Percentiles rank a stretch among this genome's conserved stretches.
These are phyloP conservation scores for Malania oleifera DNA, from an alignment of 164 flowering plant species.

Conservation along the genomic window DNA sequence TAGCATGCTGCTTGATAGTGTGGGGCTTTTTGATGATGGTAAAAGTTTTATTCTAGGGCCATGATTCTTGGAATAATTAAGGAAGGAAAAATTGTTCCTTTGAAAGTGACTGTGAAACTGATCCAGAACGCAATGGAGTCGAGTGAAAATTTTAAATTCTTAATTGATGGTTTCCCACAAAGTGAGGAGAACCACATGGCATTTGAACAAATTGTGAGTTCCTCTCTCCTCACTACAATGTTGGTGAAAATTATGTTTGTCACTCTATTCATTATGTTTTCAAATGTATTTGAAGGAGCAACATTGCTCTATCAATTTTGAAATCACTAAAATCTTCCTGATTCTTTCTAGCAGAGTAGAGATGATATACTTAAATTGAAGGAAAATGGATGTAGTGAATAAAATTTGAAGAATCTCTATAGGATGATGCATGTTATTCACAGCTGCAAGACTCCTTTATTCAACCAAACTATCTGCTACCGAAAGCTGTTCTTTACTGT, in stretches of 20 bases:
- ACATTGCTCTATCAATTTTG: no score
- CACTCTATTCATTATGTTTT: neutral
- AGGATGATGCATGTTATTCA: neutral
- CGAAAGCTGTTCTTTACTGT: neutral
- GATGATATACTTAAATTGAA: neutral
- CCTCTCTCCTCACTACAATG: constrained; percentile 1
- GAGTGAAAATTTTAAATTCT: constrained; percentile 56
- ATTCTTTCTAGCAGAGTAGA: neutral
- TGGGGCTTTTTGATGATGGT: constrained; percentile 9
- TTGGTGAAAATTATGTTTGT: neutral
- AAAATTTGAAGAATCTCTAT: neutral
- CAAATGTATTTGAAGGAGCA: no score
- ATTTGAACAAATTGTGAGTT: constrained; percentile 80
- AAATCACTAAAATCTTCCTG: no score
- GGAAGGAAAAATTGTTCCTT: constrained; percentile 91
- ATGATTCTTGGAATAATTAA: constrained; percentile 68
- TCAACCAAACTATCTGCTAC: neutral
- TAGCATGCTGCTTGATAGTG: neutral
- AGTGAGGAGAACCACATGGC: constrained; percentile 87
- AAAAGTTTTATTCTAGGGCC: constrained; percentile 38
- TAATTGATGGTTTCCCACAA: constrained; percentile 96
- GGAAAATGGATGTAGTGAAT: neutral
- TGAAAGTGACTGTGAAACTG: constrained; percentile 73
- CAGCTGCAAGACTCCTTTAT: neutral
- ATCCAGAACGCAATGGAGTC: constrained; percentile 64